Evolutionary conservation across 805 yeast genomes (phyloP).

Genomic region (Metschnikowia continentalis): DNA sequence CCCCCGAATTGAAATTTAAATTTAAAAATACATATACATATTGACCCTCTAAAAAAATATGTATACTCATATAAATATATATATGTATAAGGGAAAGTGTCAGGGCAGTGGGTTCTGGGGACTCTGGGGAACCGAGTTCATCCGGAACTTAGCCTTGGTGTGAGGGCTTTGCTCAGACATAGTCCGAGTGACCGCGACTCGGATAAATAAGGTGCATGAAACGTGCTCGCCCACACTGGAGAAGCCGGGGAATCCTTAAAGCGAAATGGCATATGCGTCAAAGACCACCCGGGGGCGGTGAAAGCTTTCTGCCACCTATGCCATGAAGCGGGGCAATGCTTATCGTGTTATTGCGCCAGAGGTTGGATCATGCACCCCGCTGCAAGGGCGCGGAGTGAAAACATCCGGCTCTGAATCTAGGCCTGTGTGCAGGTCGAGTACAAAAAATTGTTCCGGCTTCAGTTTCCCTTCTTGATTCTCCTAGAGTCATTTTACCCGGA

Average conservation of each 20-base stretch:
- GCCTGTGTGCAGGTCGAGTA: slow-evolving; percentile 2
- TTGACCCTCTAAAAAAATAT: too few species aligned
- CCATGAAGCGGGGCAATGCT: not conserved
- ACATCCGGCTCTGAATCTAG: slow-evolving; percentile 7
- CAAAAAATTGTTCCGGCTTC: slow-evolving; percentile 6
- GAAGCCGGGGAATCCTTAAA: not conserved
- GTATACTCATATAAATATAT: too few species aligned
- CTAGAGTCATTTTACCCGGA: too few species aligned
- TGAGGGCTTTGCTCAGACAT: not conserved
- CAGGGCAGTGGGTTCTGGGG: not conserved
- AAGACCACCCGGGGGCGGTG: too few species aligned
- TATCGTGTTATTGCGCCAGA: not conserved
- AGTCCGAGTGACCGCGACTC: slow-evolving; percentile 2
- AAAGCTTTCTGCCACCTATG: too few species aligned
- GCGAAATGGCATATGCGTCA: not conserved
- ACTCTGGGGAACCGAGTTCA: not conserved
- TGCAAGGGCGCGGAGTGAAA: slow-evolving; percentile 15
- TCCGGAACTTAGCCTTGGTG: not conserved
- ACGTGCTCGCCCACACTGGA: not conserved
- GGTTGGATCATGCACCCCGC: slow-evolving; percentile 3
- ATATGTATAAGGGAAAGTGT: too few species aligned
- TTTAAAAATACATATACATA: too few species aligned
- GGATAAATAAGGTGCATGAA: not conserved
- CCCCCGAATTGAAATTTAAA: too few species aligned
- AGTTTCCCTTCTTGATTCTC: too few species aligned